Evolutionary conservation across 2,329 filamentous ascomycete genomes (phyloP).

Genomic region (Elsinoe batatas): DNA sequence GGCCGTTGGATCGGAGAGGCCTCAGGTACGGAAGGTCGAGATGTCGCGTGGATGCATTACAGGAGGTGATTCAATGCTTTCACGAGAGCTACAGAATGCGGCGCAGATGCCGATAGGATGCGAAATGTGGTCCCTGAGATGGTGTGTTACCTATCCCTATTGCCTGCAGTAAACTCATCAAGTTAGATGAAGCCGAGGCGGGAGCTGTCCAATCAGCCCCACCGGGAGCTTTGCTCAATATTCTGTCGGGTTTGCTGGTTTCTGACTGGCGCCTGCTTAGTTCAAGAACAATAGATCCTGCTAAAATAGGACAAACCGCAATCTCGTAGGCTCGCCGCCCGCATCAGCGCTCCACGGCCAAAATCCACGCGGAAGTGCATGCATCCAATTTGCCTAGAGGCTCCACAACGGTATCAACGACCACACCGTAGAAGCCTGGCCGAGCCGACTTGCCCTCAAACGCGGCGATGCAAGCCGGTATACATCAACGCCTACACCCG

Average conservation of each 20-base stretch:
- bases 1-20: conserved; percentile 11
- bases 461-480: background rate
- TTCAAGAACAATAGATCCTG: too few species aligned
- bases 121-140: conserved; percentile 7
- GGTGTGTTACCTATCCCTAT: background rate
- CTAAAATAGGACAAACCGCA: background rate
- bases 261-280: too few species aligned
- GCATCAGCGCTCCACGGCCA: background rate
- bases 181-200: background rate
- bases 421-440: background rate
- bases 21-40: conserved; percentile 2
- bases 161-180: background rate
- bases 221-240: too few species aligned
- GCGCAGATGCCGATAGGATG: background rate
- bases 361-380: background rate
- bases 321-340: background rate
- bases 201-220: too few species aligned
- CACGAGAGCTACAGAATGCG: background rate
- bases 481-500: conserved; percentile 5
- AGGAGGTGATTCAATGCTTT: background rate
- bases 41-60: background rate
- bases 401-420: background rate
- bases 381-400: background rate
- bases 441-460: background rate
- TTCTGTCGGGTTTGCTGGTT: too few species aligned